These are phyloP conservation scores for Meyerozyma carpophila DNA, from an alignment of 1,139 yeast genomes.

Conservation along the genomic window DNA sequence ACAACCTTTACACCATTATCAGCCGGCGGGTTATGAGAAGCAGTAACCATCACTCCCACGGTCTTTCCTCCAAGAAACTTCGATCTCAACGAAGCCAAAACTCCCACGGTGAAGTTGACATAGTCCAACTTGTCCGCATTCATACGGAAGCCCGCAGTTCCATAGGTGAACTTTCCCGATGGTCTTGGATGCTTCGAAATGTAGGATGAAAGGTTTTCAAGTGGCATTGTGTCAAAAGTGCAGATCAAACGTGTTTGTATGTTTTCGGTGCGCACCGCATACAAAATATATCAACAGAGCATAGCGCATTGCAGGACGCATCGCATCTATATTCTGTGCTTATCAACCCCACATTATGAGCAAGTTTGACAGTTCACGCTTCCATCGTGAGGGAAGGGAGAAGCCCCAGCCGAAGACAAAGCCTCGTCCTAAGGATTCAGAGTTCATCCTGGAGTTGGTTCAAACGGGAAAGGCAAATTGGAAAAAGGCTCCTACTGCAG, in stretches of 20 bases:
- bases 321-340: neutral
- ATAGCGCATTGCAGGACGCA: neutral
- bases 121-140: constrained; percentile 68
- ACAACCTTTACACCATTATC: constrained; percentile 97
- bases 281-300: neutral
- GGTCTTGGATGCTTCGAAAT: constrained; percentile 38
- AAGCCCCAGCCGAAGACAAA: constrained; percentile 2
- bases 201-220: constrained; percentile 8
- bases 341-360: constrained; percentile 4
- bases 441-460: constrained; percentile 13
- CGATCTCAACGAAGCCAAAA: constrained; percentile 79
- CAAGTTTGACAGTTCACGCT: constrained; percentile 22
- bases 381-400: constrained; percentile 24
- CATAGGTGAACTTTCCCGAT: constrained; percentile 55
- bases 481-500: constrained; percentile 40
- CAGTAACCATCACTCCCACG: constrained; percentile 92
- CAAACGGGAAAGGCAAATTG: constrained; percentile 40
- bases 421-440: constrained; percentile 1
- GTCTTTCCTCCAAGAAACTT: constrained; percentile 61
- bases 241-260: neutral
- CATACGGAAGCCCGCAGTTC: constrained; percentile 96
- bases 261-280: neutral
- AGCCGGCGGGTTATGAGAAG: constrained; percentile 91
- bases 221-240: constrained; percentile 8
- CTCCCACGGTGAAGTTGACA: constrained; percentile 79